Percentiles rank a stretch among this genome's conserved stretches.
Evolutionary conservation across 495 filamentous ascomycete species (phyloP).

Genomic region (Lasiosphaeria miniovina): DNA sequence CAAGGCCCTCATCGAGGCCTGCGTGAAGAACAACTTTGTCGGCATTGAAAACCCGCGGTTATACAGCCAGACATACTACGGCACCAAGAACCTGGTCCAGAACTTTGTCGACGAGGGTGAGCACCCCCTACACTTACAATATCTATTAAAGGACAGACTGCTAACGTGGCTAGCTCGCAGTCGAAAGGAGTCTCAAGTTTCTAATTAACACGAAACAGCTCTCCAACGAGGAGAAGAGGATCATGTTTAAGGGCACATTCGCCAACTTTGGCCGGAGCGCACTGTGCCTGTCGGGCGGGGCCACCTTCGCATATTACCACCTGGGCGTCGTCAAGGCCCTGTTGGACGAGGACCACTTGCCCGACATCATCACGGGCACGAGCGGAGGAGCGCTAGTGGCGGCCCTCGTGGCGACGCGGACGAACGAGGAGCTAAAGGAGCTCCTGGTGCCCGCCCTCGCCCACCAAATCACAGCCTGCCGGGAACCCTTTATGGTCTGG

Average conservation of each 20-base stretch:
- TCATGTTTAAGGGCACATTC: conserved; percentile 81
- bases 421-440: conserved; percentile 81
- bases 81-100: conserved; percentile 90
- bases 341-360: conserved; percentile 79
- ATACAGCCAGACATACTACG: conserved; percentile 94
- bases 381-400: conserved; percentile 92
- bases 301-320: conserved; percentile 94
- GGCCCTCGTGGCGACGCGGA: conserved; percentile 81
- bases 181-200: conserved; percentile 61
- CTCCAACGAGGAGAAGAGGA: conserved; percentile 68
- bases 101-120: conserved; percentile 78
- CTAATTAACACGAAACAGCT: conserved; percentile 65
- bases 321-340: conserved; percentile 91
- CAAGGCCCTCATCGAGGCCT: conserved; percentile 73
- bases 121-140: conserved; percentile 2
- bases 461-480: conserved; percentile 78
- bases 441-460: conserved; percentile 84
- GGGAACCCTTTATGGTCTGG: conserved; percentile 75
- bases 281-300: conserved; percentile 89
- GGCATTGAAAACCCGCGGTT: conserved; percentile 92
- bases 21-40: conserved; percentile 95
- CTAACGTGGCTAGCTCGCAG: conserved; percentile 25
- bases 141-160: not conserved
- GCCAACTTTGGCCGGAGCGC: conserved; percentile 92
- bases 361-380: conserved; percentile 93